These are phyloP conservation scores for Allantophomopsis cytisporea DNA, from an alignment of 2,329 filamentous ascomycete genomes.

Conservation along the genomic window DNA sequence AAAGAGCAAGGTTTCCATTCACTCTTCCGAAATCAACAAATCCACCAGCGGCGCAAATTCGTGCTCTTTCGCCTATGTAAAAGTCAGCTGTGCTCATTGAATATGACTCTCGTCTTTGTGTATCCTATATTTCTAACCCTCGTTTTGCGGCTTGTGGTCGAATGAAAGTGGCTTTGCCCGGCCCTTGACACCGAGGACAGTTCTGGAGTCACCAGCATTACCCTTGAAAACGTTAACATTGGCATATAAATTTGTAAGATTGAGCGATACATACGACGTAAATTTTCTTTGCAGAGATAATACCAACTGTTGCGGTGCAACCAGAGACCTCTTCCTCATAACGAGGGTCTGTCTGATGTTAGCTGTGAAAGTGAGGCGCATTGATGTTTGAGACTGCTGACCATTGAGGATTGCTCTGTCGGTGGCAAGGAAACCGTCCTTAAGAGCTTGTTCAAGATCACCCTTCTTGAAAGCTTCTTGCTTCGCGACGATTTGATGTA, in stretches of 20 bases:
- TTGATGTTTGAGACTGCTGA: constrained; percentile 26
- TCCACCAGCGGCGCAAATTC: constrained; percentile 88
- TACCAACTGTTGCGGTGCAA: constrained; percentile 84
- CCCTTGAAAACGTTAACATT: constrained; percentile 42
- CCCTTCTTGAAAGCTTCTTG: constrained; percentile 87
- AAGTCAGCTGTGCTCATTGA: constrained; percentile 9
- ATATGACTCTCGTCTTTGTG: neutral
- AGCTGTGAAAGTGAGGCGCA: constrained; percentile 7
- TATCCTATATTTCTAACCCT: constrained; percentile 43
- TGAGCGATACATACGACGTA: constrained; percentile 62
- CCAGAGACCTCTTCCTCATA: constrained; percentile 98
- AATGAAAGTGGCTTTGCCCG: constrained; percentile 96
- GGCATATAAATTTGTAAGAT: constrained; percentile 2
- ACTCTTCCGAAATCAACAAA: constrained; percentile 98
- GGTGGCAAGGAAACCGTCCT: constrained; percentile 93
- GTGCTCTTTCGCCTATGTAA: constrained; percentile 75
- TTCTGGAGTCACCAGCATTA: constrained; percentile 92
- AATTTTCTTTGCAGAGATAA: constrained; percentile 85
- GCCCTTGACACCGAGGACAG: constrained; percentile 90
- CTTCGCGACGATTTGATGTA: constrained; percentile 88
- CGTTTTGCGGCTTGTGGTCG: constrained; percentile 97
- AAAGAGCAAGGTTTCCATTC: constrained; percentile 93
- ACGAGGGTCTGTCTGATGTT: constrained; percentile 60
- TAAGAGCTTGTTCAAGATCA: constrained; percentile 88
- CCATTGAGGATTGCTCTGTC: constrained; percentile 92